Evolutionary conservation across 148 eudicot genomes (phyloP).

Genomic region (Hydrangea macrophylla): DNA sequence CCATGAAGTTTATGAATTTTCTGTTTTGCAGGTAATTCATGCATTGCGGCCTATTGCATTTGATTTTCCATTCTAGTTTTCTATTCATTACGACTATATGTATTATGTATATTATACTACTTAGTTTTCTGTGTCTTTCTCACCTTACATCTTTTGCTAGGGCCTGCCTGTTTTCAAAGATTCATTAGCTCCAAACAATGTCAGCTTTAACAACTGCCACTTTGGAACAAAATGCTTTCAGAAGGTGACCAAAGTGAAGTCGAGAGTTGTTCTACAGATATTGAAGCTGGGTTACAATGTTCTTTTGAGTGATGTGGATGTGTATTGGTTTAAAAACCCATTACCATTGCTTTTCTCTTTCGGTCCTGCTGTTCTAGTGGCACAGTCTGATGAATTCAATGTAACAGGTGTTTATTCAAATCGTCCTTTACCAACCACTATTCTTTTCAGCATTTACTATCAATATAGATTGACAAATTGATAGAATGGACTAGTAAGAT

Average conservation of each 20-base stretch:
- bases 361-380: slow-evolving; percentile 74
- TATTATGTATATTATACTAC: too few relatives aligned
- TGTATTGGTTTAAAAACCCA: slow-evolving; percentile 94
- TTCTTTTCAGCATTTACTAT: not conserved
- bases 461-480: not conserved
- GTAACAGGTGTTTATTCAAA: slow-evolving; percentile 47
- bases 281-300: slow-evolving; percentile 79
- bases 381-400: slow-evolving; percentile 89
- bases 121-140: too few relatives aligned
- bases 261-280: slow-evolving; percentile 79
- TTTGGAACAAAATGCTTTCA: slow-evolving; percentile 92
- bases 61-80: slow-evolving; percentile 1
- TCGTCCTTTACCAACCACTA: not conserved
- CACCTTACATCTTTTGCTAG: slow-evolving; percentile 33
- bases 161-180: slow-evolving; percentile 80
- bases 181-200: slow-evolving; percentile 64
- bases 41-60: not conserved
- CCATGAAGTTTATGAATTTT: slow-evolving; percentile 67
- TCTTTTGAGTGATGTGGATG: slow-evolving; percentile 87
- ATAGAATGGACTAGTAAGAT: not conserved
- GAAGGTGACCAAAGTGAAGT: slow-evolving; percentile 85
- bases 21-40: slow-evolving; percentile 63
- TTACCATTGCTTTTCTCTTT: slow-evolving; percentile 62
- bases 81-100: too few relatives aligned
- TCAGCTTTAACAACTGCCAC: slow-evolving; percentile 89